A percentile compares a stretch with the other conserved stretches of the same genome.
Evolutionary conservation across 129 eudicot genomes (phyloP).

Genomic region (Apium graveolens): DNA sequence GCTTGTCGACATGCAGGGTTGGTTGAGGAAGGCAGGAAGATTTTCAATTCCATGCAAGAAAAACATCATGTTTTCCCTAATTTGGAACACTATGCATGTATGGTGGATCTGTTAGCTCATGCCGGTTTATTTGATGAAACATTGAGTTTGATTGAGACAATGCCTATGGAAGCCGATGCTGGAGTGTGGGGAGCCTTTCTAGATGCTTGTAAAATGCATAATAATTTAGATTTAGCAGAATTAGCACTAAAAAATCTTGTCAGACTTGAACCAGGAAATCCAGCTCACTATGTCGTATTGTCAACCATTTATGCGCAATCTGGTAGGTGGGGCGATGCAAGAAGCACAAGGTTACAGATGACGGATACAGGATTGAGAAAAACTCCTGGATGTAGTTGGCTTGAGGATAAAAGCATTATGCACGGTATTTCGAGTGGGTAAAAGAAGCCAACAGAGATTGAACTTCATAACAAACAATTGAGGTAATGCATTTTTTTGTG

Average conservation of each 20-base stretch:
- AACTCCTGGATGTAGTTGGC: constrained; percentile 60
- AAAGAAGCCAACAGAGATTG: not conserved
- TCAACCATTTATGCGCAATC: constrained; percentile 54
- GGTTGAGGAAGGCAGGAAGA: constrained; percentile 41
- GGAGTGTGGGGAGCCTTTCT: constrained; percentile 69
- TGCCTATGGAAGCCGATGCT: constrained; percentile 65
- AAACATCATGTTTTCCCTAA: constrained; percentile 37
- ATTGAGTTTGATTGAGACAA: constrained; percentile 30
- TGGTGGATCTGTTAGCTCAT: constrained; percentile 62
- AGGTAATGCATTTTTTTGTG: not conserved
- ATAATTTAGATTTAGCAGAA: constrained; percentile 52
- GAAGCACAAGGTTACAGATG: constrained; percentile 41
- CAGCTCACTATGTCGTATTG: constrained; percentile 56
- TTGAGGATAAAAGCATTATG: constrained; percentile 22
- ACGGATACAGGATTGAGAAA: constrained; percentile 30
- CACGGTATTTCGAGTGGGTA: constrained; percentile 14
- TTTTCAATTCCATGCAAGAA: constrained; percentile 36
- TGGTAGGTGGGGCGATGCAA: constrained; percentile 58
- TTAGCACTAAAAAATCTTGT: constrained; percentile 42
- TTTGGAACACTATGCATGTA: constrained; percentile 65
- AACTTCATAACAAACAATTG: not conserved
- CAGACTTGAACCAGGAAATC: constrained; percentile 45
- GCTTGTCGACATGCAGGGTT: constrained; percentile 66
- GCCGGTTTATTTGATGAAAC: constrained; percentile 56
- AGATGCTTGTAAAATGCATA: constrained; percentile 65